These are phyloP conservation scores for Sphaerobolus stellatus DNA, from an alignment of 1,284 basidiomycete species.

Conservation along the genomic window DNA sequence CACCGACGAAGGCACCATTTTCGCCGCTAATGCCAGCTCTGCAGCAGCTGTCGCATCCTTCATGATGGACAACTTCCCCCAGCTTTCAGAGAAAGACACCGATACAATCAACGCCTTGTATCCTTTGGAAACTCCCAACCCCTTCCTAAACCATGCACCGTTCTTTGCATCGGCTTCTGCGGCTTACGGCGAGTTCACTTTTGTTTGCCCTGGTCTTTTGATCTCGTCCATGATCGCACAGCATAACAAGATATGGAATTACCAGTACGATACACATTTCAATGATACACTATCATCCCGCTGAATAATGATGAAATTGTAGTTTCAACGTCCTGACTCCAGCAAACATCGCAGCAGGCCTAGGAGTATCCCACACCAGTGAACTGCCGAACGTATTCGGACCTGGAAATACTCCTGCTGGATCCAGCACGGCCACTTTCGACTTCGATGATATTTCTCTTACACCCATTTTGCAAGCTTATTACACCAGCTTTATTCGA, in stretches of 20 bases:
- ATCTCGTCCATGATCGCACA: constrained; percentile 12
- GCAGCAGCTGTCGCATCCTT: not conserved
- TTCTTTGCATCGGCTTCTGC: constrained; percentile 18
- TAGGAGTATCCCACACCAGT: constrained; percentile 19
- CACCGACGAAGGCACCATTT: not conserved
- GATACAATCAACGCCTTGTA: not conserved
- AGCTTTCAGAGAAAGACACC: not conserved
- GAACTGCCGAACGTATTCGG: constrained; percentile 21
- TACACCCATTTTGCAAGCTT: constrained; percentile 10
- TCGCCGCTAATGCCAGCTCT: not conserved
- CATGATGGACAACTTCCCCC: not conserved
- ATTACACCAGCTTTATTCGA: constrained; percentile 19
- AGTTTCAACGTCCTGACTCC: constrained; percentile 23
- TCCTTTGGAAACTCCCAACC: constrained; percentile 4
- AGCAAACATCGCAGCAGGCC: constrained; percentile 12
- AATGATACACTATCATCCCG: not conserved
- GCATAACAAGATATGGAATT: constrained; percentile 9
- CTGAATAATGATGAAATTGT: not conserved
- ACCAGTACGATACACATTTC: not conserved
- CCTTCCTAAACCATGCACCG: constrained; percentile 14
- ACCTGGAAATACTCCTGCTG: constrained; percentile 17
- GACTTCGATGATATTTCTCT: constrained; percentile 11
- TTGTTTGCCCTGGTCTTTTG: constrained; percentile 20
- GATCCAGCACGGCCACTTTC: constrained; percentile 6
- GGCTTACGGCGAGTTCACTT: constrained; percentile 21